Base-by-base conservation (phyloP, 139 green algal genomes). In the Chloropicon primus region DNA sequence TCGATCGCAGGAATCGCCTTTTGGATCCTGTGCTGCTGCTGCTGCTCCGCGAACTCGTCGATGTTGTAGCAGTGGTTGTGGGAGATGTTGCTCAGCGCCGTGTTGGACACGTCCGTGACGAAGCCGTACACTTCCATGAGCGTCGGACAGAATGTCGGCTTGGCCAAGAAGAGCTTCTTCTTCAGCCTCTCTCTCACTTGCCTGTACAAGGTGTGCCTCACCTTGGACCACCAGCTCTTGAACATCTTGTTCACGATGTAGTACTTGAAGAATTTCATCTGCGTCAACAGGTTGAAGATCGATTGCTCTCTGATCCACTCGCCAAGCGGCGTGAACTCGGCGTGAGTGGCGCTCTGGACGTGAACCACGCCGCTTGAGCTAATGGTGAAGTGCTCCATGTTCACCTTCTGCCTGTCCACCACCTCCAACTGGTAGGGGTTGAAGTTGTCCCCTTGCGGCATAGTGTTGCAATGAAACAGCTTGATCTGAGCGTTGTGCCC, bases 381-480 rank as follows among this genome's bases (percentile, higher is more conserved):
- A n/a, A 95, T 79, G 0, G 86, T 93, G 82, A 89, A 93, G 86
- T 95, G 90, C 83, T 93, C 89, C 25, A 21, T 53, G 21, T 54
- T 71, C 27, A 85, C 79, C 24, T 87, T 83, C 29, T 90, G 80
- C 0, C 86, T 78, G 2, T 74, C 72, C 1, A 90, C 86, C 2
- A 93, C 89, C 26, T 89, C 27, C 26, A 95, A 78, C 77, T 93
- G 86, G 77, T 93, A 95, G 0, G 90, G 89, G 25, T 88, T 75
- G 83, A 1, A 85, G 80, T 1, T 87, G 26, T 0, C 78, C 81
- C 72, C 81, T 17, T 62, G 41, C 41, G 41, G 41, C 41, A 62
- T 62, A 89, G 84, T 88, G 80, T 89, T 88, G 84, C 90, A 94
- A 85, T 91, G 92, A 80, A 94, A 93, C 79, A 94, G 92, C 78